Evolutionary conservation across 208 protist species (phyloP), one percentile per base, ranked within the genome.

Genomic region (Acanthamoeba royreba): DNA sequence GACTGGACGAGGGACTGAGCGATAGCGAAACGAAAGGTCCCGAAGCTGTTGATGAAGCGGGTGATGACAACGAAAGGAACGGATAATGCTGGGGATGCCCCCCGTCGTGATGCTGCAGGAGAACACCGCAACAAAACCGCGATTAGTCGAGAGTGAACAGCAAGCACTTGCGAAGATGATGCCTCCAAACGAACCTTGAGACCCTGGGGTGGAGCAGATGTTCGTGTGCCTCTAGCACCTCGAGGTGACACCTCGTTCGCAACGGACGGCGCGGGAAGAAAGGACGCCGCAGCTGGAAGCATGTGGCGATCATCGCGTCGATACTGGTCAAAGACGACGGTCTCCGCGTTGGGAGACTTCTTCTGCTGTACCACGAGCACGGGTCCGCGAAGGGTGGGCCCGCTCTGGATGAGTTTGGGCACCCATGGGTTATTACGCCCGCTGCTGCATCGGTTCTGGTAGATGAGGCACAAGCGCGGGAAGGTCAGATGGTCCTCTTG

Each of bases 401-500:
- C 83, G 35, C 22, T 31, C 25, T 42, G 47, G 15, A 90, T 74
- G 38, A 90, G 83, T 52, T 90, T 90, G 35, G 83, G 38, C 83
- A 90, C 83, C 83, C 83, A 90, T 25, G 83, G 83, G 35, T 90
- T 90, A 52, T 35, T 74, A 40, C 55, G 47, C 38, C 53, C 83
- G 5, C 69, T 17, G 53, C 53, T 90, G 35, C 83, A 74, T 35
- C 47, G 47, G 47, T 90, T 90, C 40, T 90, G 83, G 55, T 90
- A 90, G 83, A 90, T 90, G 55, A 90, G 83, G 83, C 83, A 90
- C 38, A 90, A 52, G 17, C 83, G 83, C 45, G 83, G 83, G 55
- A 90, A 90, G 28, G 83, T 90, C 28, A 90, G 52, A 35, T 90
- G 55, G 33, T 90, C 83, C 52, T 72, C 83, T 38, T 90, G 83